Conservation (phyloP, 2,329 filamentous ascomycete genomes). For the Fusarium mundagurra region DNA sequence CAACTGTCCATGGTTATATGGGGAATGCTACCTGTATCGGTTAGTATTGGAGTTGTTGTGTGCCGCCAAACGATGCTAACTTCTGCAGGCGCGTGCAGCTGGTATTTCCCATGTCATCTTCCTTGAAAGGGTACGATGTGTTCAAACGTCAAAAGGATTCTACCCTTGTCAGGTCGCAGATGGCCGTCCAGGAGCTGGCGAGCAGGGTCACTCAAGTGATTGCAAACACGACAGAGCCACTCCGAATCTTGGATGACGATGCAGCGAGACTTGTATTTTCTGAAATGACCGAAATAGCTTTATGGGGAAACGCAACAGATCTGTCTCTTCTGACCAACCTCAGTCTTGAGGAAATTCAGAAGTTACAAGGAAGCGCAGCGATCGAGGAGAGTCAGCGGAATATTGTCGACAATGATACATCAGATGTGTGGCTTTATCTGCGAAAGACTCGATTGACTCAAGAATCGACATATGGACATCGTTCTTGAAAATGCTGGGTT, state of each 20-base stretch:
- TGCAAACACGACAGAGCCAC: not conserved
- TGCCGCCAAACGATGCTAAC: not conserved
- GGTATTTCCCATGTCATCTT: not conserved
- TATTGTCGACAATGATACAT: not conserved
- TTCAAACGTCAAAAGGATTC: constrained; percentile 6
- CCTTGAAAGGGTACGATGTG: not conserved
- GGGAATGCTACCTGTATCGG: constrained; percentile 12
- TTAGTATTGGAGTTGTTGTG: not conserved
- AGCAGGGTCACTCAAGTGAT: not conserved
- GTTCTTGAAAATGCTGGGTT: constrained; percentile 9
- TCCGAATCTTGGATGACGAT: not conserved
- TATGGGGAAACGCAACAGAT: constrained; percentile 13
- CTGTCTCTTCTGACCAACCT: constrained; percentile 6
- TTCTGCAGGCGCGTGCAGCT: not conserved
- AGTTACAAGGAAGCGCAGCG: not conserved
- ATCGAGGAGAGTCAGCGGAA: not conserved
- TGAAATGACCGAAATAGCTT: not conserved
- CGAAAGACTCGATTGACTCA: not conserved
- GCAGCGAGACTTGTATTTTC: not conserved
- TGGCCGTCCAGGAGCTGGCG: not conserved
- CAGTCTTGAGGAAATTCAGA: not conserved
- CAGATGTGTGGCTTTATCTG: not conserved
- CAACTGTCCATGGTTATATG: constrained; percentile 9
- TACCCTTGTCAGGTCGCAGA: not conserved
- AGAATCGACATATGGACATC: not conserved